These are phyloP conservation scores for Plasmodium falciparum DNA, from an alignment of 169 alveolate genomes.

Conservation along the genomic window DNA sequence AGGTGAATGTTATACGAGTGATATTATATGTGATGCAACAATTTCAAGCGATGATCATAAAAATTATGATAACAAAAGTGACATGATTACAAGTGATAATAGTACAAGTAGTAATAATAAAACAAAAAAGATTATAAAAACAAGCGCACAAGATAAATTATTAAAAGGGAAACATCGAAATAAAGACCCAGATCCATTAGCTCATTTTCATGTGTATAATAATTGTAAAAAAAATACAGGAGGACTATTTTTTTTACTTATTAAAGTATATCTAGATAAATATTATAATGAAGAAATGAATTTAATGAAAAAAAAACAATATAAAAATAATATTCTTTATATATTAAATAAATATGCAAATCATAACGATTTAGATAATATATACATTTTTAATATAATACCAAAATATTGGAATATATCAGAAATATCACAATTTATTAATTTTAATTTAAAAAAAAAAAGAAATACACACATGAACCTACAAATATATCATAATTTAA, in stretches of 20 bases:
- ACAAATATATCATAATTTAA: constrained; percentile 43
- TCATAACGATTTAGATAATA: constrained; percentile 50
- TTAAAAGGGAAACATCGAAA: constrained; percentile 11
- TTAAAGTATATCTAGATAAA: constrained; percentile 34
- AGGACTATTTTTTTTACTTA: constrained; percentile 52
- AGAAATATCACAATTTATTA: constrained; percentile 22
- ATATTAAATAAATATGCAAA: constrained; percentile 35
- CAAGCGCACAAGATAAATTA: not conserved
- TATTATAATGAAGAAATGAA: not conserved
- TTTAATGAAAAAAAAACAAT: constrained; percentile 11
- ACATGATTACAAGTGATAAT: no score
- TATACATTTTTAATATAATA: constrained; percentile 18
- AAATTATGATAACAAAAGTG: not conserved
- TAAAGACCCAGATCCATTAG: constrained; percentile 27
- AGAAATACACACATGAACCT: constrained; percentile 12
- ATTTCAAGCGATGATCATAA: no score
- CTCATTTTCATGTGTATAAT: constrained; percentile 34
- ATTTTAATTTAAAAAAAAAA: constrained; percentile 22
- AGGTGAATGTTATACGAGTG: not conserved
- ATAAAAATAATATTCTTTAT: constrained; percentile 21
- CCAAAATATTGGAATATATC: constrained; percentile 49
- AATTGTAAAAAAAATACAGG: constrained; percentile 5
- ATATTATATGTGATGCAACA: not conserved
- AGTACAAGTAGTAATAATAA: not conserved
- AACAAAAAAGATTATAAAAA: not conserved